Percentiles rank a stretch among this genome's conserved stretches.
These are phyloP conservation scores for Solanum neorickii DNA, from an alignment of 257 asterid genomes.

Conservation along the genomic window DNA sequence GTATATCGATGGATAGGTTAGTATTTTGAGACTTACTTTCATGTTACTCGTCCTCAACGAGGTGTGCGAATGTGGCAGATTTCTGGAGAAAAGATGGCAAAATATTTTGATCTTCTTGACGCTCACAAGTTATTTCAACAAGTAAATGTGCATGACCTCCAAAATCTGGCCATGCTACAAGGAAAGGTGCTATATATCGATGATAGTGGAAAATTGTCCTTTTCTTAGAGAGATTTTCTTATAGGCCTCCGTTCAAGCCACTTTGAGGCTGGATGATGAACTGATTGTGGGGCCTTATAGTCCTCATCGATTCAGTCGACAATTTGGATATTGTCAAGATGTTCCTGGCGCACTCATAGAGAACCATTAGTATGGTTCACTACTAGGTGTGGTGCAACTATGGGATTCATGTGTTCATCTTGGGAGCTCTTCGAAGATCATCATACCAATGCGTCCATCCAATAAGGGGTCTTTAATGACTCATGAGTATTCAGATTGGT, in stretches of 20 bases:
- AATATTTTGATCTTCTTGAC: background rate
- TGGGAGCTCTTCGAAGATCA: background rate
- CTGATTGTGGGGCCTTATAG: background rate
- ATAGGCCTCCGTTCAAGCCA: background rate
- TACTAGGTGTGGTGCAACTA: background rate
- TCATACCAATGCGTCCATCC: too few relatives aligned
- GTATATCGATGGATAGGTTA: background rate
- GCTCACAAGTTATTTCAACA: background rate
- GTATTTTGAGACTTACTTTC: background rate
- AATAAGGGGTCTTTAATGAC: too few relatives aligned
- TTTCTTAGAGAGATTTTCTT: background rate
- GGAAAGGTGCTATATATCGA: background rate
- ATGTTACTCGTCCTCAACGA: background rate
- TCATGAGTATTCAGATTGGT: too few relatives aligned
- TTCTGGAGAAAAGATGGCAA: background rate
- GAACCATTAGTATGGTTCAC: background rate
- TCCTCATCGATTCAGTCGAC: background rate
- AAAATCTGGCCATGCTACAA: background rate
- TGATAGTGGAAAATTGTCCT: background rate
- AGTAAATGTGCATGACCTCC: background rate
- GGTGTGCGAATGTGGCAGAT: background rate
- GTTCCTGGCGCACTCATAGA: too few relatives aligned
- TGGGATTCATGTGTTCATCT: background rate
- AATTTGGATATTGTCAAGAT: background rate
- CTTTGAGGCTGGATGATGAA: background rate